Evolutionary conservation across 768 basidiomycete species (phyloP), one percentile per base, ranked within the genome.

Genomic region (Russula abietina): DNA sequence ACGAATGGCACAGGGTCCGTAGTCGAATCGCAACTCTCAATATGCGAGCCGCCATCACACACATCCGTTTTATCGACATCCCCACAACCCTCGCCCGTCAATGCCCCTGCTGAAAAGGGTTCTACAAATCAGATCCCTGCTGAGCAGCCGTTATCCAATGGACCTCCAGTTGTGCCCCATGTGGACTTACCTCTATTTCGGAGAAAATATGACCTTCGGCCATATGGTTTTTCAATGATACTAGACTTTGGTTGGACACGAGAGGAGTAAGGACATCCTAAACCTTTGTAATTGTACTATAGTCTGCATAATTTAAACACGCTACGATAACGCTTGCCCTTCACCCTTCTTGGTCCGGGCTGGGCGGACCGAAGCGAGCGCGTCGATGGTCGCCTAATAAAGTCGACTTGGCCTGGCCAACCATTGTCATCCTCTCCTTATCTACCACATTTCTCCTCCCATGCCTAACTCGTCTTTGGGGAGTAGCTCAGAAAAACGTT

Each of bases 161-260:
- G 55, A 9, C 65, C 65, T 14, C 57, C 61, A 32, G 50, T 59
- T 30, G 55, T 43, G 12, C 22, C 39, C 10, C 49, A 30, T 33
- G 45, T 33, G 26, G 53, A 55, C n/a, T 14, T 65, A 12, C 55
- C 61, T 8, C 36, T 65, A 30, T 39, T 66, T 9, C 56, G 67
- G 50, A 67, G 76, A 67, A 83, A 88, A 70, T 85, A 89, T 68
- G 90, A 93, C 71, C 72, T 93, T 64, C 82, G 85, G 30, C 80
- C 80, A 12, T 84, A 87, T 73, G 91, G 91, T 10, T 75, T 93
- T 49, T 84, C 83, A 48, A 74, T 92, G 61, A 76, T 91, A 43
- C 61, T 93, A 48, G 91, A 93, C 71, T 83, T 92, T 71, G 78
- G 85, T 53, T 91, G 88, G 89, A 79, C 80, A 14, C 57, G 65